Evolutionary conservation across 1,284 basidiomycete genomes (phyloP).

Genomic region (Rhodotorula mucilaginosa): DNA sequence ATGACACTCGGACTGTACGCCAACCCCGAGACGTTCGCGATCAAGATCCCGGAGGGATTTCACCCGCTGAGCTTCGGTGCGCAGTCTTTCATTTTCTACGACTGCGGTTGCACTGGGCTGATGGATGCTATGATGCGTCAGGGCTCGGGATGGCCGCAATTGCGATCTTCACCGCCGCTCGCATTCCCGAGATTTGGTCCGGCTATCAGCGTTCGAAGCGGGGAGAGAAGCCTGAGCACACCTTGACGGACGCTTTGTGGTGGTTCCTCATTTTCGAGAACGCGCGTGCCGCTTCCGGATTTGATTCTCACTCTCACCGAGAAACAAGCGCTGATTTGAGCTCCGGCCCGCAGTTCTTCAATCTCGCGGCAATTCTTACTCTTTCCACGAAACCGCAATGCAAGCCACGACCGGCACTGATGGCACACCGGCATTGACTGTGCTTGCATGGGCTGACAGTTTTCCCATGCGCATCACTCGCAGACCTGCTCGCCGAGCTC

Average conservation of each 20-base stretch:
- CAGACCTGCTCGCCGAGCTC: not conserved
- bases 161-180: constrained; percentile 1
- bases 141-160: not conserved
- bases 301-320: not conserved
- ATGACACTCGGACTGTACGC: not conserved
- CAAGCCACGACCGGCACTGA: not conserved
- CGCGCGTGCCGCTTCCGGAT: not conserved
- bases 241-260: not conserved
- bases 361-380: constrained; percentile 6
- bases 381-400: not conserved
- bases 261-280: not conserved
- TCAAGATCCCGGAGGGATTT: constrained; percentile 1
- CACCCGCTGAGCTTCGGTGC: not conserved
- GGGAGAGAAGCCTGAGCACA: not conserved
- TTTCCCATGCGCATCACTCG: not conserved
- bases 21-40: not conserved
- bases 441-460: too few relatives aligned
- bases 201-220: not conserved
- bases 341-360: constrained; percentile 9
- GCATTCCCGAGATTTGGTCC: constrained; percentile 2
- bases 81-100: not conserved
- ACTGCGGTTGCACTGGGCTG: not conserved
- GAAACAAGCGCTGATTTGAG: not conserved
- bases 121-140: not conserved
- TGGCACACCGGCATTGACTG: not conserved